Evolutionary conservation across 2,329 filamentous ascomycete species (phyloP).

Genomic region (Fusarium sp.): DNA sequence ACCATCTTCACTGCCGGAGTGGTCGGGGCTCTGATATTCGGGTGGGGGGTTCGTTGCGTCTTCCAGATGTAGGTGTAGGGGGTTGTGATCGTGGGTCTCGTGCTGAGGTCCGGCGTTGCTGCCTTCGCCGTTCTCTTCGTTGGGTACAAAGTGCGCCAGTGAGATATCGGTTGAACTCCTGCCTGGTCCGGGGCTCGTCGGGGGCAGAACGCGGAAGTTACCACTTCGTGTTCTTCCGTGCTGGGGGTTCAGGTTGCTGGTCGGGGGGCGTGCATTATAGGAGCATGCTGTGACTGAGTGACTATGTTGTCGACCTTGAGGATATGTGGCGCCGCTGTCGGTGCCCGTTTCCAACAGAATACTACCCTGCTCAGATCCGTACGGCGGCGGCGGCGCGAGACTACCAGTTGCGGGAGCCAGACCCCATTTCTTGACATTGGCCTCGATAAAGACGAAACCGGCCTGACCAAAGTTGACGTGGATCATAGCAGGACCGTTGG

Average conservation of each 20-base stretch:
- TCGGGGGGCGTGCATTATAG: slow-evolving; percentile 55
- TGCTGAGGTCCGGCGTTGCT: slow-evolving; percentile 44
- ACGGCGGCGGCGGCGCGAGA: slow-evolving; percentile 93
- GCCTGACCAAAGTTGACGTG: slow-evolving; percentile 99
- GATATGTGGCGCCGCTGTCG: slow-evolving; percentile 67
- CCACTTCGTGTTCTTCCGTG: slow-evolving; percentile 83
- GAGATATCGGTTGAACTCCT: slow-evolving; percentile 97
- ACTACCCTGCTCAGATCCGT: slow-evolving; percentile 96
- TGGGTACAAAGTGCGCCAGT: slow-evolving; percentile 82
- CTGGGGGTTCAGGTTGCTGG: slow-evolving; percentile 65
- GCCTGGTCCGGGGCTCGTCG: slow-evolving; percentile 88
- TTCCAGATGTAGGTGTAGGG: slow-evolving; percentile 58
- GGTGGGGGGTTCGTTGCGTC: slow-evolving; percentile 74
- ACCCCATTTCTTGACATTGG: slow-evolving; percentile 99
- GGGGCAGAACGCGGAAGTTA: slow-evolving; percentile 79
- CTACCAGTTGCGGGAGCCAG: slow-evolving; percentile 95
- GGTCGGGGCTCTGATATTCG: slow-evolving; percentile 75
- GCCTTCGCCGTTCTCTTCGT: slow-evolving; percentile 77
- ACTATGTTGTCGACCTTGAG: slow-evolving; percentile 58
- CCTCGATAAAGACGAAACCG: slow-evolving; percentile 98
- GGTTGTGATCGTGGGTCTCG: slow-evolving; percentile 52
- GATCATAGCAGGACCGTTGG: slow-evolving; percentile 90
- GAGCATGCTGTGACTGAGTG: slow-evolving; percentile 56
- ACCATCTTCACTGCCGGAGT: slow-evolving; percentile 70
- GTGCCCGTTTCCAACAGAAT: slow-evolving; percentile 90